Percentiles rank a stretch among this genome's conserved stretches.
These are phyloP conservation scores for Nakaseomyces uthaithaninus DNA, from an alignment of 1,139 yeast species.

Conservation along the genomic window DNA sequence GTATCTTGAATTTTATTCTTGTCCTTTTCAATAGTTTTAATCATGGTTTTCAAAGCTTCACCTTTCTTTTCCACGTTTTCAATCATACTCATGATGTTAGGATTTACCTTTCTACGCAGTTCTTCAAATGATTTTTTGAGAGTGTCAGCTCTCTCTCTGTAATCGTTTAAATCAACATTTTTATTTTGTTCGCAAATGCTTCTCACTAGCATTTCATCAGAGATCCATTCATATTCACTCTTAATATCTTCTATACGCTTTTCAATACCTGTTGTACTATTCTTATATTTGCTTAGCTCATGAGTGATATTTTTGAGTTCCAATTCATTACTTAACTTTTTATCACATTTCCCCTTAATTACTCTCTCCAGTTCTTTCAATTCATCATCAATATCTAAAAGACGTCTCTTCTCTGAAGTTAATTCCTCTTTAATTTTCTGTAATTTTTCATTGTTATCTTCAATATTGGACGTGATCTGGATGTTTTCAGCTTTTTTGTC, in stretches of 20 bases:
- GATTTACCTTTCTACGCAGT: conserved; percentile 80
- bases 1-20: conserved; percentile 86
- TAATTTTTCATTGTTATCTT: conserved; percentile 10
- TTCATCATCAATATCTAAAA: conserved; percentile 72
- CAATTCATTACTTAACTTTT: conserved; percentile 44
- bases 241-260: conserved; percentile 43
- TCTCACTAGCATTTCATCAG: conserved; percentile 50
- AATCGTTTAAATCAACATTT: conserved; percentile 54
- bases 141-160: conserved; percentile 48
- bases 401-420: conserved; percentile 47
- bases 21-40: conserved; percentile 82
- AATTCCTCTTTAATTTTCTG: conserved; percentile 28
- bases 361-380: conserved; percentile 53
- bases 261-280: conserved; percentile 39
- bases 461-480: conserved; percentile 26
- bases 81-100: conserved; percentile 87
- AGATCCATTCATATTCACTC: conserved; percentile 63
- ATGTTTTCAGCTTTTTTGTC: conserved; percentile 32
- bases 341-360: conserved; percentile 45
- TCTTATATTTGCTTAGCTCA: conserved; percentile 52
- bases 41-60: conserved; percentile 65
- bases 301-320: conserved; percentile 53
- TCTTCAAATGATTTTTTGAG: conserved; percentile 57
- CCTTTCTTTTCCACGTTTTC: conserved; percentile 92
- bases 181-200: conserved; percentile 51